These are phyloP conservation scores for Tolypocladium endophyticum DNA, from an alignment of 2,329 filamentous ascomycete species.

Conservation along the genomic window DNA sequence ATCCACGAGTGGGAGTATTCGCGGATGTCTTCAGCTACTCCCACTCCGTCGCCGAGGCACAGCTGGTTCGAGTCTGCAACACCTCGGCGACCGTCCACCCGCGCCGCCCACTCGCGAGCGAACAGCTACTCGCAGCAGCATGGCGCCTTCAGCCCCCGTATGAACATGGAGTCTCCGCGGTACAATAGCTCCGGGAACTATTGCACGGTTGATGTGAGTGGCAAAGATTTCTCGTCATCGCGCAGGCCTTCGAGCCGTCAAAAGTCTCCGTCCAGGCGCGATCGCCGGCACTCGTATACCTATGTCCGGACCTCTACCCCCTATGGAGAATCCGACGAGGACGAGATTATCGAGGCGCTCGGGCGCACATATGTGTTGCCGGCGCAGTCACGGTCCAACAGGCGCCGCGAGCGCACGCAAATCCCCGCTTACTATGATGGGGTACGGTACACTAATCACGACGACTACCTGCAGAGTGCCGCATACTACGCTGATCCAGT, in stretches of 20 bases:
- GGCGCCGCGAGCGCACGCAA: constrained; percentile 16
- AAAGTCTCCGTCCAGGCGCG: constrained; percentile 29
- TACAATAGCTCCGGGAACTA: constrained; percentile 54
- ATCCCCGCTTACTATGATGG: constrained; percentile 34
- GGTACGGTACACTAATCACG: constrained; percentile 49
- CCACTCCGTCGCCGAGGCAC: constrained; percentile 45
- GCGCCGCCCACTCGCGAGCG: constrained; percentile 29
- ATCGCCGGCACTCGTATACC: constrained; percentile 47
- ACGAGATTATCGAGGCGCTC: constrained; percentile 46
- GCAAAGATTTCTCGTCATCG: constrained; percentile 37
- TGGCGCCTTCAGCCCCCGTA: constrained; percentile 29
- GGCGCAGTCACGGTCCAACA: constrained; percentile 31
- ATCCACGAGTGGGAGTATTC: constrained; percentile 42
- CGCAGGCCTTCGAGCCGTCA: constrained; percentile 25
- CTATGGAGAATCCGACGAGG: constrained; percentile 55
- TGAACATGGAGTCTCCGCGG: constrained; percentile 45
- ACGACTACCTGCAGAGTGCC: constrained; percentile 42
- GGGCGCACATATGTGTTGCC: constrained; percentile 43
- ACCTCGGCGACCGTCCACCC: constrained; percentile 43
- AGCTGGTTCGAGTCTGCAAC: constrained; percentile 37
- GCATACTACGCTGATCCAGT: constrained; percentile 25
- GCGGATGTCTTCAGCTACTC: constrained; percentile 42
- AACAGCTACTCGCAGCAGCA: constrained; percentile 27
- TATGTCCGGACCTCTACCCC: constrained; percentile 48
- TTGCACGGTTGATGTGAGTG: constrained; percentile 58